Evolutionary conservation across 345 rosid species (phyloP).

Genomic region (Rhizophora mangle): DNA sequence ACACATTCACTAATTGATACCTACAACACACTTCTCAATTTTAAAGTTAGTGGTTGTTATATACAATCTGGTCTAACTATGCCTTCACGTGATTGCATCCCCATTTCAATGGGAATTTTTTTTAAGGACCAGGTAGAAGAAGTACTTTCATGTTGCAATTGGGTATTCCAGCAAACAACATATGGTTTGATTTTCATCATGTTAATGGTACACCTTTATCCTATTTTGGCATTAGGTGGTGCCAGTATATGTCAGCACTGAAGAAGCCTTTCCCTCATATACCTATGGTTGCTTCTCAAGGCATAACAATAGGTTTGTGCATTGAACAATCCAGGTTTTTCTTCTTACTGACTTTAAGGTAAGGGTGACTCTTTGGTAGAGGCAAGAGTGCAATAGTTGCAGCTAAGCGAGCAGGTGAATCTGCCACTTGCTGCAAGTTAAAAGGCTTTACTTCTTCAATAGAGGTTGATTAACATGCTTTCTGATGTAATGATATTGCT

Average conservation of each 20-base stretch:
- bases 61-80: background rate
- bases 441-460: no score
- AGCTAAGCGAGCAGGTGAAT: no score
- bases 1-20: no score
- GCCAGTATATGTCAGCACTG: slow-evolving; percentile 44
- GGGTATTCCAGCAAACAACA: background rate
- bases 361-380: background rate
- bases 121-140: background rate
- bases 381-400: no score
- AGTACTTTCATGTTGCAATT: background rate
- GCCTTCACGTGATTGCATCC: background rate
- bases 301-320: slow-evolving; percentile 47
- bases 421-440: no score
- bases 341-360: background rate
- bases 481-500: no score
- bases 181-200: slow-evolving; percentile 3
- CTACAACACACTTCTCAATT: background rate
- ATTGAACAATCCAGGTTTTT: background rate
- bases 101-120: background rate
- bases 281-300: slow-evolving; percentile 63
- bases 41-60: background rate
- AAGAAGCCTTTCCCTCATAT: slow-evolving; percentile 58
- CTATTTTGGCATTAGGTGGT: slow-evolving; percentile 57
- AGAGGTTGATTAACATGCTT: no score
- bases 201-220: slow-evolving; percentile 45